A percentile compares a stretch with the other conserved stretches of the same genome.
phyloP scores from a whole-genome alignment of 2,329 filamentous ascomycete genomes.

The Pseudogymnoascus sp. region DNA sequence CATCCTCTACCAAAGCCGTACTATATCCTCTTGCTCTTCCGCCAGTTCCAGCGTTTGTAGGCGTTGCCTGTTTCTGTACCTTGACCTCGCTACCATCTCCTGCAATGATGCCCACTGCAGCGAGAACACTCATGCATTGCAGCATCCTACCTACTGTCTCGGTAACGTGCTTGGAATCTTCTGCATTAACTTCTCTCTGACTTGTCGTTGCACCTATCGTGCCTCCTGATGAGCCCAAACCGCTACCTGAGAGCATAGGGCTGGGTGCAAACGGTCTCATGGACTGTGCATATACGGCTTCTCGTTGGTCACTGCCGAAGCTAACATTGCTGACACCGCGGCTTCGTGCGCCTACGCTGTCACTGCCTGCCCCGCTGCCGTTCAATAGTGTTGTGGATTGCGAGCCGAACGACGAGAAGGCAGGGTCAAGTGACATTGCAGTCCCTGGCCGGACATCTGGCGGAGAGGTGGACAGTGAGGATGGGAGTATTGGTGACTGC shows the following conservation, averaged over 20 bases:
- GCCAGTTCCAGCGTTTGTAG: conserved; percentile 12
- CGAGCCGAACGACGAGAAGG: conserved; percentile 71
- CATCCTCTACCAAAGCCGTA: conserved; percentile 46
- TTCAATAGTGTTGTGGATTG: conserved; percentile 72
- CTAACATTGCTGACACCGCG: conserved; percentile 84
- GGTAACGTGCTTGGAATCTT: conserved; percentile 70
- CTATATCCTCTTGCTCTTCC: conserved; percentile 23
- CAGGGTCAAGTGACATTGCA: conserved; percentile 67
- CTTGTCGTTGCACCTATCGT: conserved; percentile 16
- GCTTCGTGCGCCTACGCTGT: conserved; percentile 55
- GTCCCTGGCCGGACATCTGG: conserved; percentile 61
- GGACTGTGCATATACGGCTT: conserved; percentile 27
- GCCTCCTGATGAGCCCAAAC: not conserved
- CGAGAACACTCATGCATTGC: conserved; percentile 89
- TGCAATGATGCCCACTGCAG: conserved; percentile 53
- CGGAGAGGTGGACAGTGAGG: conserved; percentile 40
- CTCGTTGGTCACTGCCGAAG: conserved; percentile 45
- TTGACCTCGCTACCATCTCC: conserved; percentile 17
- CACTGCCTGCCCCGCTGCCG: conserved; percentile 43
- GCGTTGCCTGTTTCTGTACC: not conserved
- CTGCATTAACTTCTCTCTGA: conserved; percentile 47
- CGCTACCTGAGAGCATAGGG: conserved; percentile 6
- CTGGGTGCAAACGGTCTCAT: conserved; percentile 45
- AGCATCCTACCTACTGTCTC: conserved; percentile 94
- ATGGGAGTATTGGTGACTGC: conserved; percentile 40